These are phyloP conservation scores for Trametes maxima DNA, from an alignment of 768 basidiomycete species.

Conservation along the genomic window DNA sequence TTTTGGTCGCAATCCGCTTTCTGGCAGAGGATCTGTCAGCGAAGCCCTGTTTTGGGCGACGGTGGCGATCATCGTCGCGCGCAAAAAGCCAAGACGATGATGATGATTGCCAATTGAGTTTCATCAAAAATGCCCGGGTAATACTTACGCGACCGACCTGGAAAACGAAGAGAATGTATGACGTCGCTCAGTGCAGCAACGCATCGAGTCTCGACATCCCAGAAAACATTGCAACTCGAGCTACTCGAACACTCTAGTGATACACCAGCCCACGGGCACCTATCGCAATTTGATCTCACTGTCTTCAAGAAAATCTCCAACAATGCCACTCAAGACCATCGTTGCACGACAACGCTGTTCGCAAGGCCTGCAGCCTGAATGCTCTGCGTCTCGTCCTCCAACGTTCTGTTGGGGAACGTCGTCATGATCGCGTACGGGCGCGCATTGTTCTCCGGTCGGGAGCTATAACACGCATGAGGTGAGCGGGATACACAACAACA, in stretches of 20 bases:
- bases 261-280: background rate
- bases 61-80: background rate
- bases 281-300: background rate
- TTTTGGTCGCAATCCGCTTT: constrained; percentile 1
- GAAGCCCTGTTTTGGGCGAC: background rate
- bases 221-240: background rate
- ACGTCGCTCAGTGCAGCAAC: no score
- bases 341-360: constrained; percentile 85
- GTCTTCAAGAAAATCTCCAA: background rate
- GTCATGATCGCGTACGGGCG: constrained; percentile 80
- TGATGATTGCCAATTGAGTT: no score
- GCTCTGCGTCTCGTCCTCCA: constrained; percentile 66
- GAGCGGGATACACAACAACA: background rate
- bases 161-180: no score
- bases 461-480: constrained; percentile 42
- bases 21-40: background rate
- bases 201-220: background rate
- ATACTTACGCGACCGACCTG: no score
- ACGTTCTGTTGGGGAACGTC: constrained; percentile 80
- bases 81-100: background rate
- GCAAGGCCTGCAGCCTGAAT: constrained; percentile 71
- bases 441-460: constrained; percentile 65
- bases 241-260: constrained; percentile 12
- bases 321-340: constrained; percentile 53
- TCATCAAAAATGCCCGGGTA: no score